Base-by-base conservation (phyloP, 2,329 filamentous ascomycete genomes). In the Macrophomina pseudophaseolina region DNA sequence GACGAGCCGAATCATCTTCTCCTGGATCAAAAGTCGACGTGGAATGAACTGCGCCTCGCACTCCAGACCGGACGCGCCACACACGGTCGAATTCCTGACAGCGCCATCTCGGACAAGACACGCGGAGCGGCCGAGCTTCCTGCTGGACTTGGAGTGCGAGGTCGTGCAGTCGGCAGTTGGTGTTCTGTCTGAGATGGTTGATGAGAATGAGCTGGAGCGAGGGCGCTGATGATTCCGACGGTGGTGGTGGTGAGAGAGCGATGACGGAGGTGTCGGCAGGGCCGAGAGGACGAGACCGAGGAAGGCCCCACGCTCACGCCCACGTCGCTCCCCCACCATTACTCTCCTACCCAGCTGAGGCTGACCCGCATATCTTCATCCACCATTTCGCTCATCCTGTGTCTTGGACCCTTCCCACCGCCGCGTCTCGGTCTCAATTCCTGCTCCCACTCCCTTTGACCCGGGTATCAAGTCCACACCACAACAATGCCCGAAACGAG, bases 281-380 rank as follows among this genome's bases (percentile, higher is more conserved):
- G 30, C 30, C 51, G 51, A 53, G 30, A 32, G 4, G 3, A 1
- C 12, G 48, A 16, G 14, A 42, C 56, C 56, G 42, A 48, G 42
- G 30, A 35, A 33, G 23, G 30, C 30, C 58, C 58, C 42, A 49
- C 58, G 35, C n/a, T 23, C 28, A n/a, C 54, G 8, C 38, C 38
- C 38, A 38, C 54, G 16, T 18, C 54, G 30, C 5, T 12, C 23
- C 1, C 8, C 7, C 30, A 12, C 23, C 14, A 11, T 16, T 30
- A 11, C 33, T n/a, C 5, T 8, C 12, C 42, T 46, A 14, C 30
- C 30, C 42, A 7, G n/a, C 56, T 32, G 28, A 30, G 12, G 42
- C 58, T 62, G 28, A 46, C 53, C 42, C 58, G 58, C 58, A 62
- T 62, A 62, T 62, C 58, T 62, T 62, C 58, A 62, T 38, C 58